phyloP scores from a whole-genome alignment of 495 filamentous ascomycete genomes.

The Tirmania nivea region DNA sequence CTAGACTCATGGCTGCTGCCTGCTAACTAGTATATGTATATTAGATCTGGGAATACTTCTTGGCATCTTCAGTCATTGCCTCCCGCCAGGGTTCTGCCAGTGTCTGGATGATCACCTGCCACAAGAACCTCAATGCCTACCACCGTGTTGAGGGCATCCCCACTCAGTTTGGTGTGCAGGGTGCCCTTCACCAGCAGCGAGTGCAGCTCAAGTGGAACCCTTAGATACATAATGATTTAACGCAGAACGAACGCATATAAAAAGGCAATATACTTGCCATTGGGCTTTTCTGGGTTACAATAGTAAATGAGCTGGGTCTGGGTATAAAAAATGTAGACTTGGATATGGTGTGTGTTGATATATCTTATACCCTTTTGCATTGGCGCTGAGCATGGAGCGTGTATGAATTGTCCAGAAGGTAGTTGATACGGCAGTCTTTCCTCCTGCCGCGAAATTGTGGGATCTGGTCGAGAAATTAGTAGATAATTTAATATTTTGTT shows the following conservation, averaged over 20 bases:
- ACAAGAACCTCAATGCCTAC: slow-evolving; percentile 96
- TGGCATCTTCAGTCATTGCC: slow-evolving; percentile 78
- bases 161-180: slow-evolving; percentile 52
- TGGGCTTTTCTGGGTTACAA: slow-evolving; percentile 2
- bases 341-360: too few species aligned
- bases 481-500: too few species aligned
- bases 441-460: too few species aligned
- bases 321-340: too few species aligned
- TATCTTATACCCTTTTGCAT: too few species aligned
- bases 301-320: too few species aligned
- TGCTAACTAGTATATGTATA: background rate
- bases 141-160: slow-evolving; percentile 77
- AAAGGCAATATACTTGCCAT: slow-evolving; percentile 3
- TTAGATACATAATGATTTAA: background rate
- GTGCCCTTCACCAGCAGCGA: slow-evolving; percentile 29
- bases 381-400: too few species aligned
- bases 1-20: background rate
- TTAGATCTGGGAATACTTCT: slow-evolving; percentile 97
- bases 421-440: too few species aligned
- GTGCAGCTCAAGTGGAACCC: background rate
- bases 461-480: too few species aligned
- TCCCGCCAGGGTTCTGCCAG: slow-evolving; percentile 82
- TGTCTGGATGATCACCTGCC: slow-evolving; percentile 85
- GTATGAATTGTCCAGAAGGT: too few species aligned
- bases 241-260: too few species aligned